phyloP scores from a whole-genome alignment of 495 filamentous ascomycete genomes.

The Lepraria neglecta region DNA sequence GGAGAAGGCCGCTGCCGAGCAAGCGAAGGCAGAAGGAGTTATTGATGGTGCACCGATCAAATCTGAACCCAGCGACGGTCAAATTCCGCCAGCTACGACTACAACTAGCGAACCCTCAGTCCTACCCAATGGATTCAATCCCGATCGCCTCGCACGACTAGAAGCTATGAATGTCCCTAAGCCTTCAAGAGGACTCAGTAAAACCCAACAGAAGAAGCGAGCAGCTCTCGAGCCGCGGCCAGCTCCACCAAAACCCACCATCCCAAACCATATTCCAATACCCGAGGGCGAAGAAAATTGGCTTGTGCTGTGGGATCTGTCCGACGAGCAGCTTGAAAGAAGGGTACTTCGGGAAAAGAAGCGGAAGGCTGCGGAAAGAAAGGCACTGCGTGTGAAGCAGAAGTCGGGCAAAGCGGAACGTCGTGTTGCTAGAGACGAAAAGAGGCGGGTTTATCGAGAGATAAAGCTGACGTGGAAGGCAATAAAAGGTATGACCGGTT shows the following conservation, averaged over 20 bases:
- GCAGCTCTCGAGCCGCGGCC: slow-evolving; percentile 26
- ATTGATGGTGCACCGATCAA: neutral
- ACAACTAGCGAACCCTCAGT: neutral
- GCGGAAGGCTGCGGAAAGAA: slow-evolving; percentile 28
- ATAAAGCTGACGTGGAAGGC: slow-evolving; percentile 28
- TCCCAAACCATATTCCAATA: slow-evolving; percentile 30
- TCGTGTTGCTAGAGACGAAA: slow-evolving; percentile 29
- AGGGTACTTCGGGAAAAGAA: slow-evolving; percentile 28
- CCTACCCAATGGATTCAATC: slow-evolving; percentile 12
- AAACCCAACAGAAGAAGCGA: slow-evolving; percentile 39
- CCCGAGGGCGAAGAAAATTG: slow-evolving; percentile 35
- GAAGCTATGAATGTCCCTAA: slow-evolving; percentile 3
- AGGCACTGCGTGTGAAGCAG: slow-evolving; percentile 29
- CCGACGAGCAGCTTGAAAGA: slow-evolving; percentile 29
- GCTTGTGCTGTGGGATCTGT: slow-evolving; percentile 34
- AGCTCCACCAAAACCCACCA: slow-evolving; percentile 30
- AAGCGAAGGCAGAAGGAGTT: slow-evolving; percentile 15
- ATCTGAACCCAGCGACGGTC: neutral
- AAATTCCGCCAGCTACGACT: neutral
- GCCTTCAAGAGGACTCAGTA: slow-evolving; percentile 34
- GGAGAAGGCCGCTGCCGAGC: slow-evolving; percentile 19
- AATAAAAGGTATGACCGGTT: slow-evolving; percentile 24
- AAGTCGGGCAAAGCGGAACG: slow-evolving; percentile 30
- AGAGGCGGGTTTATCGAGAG: slow-evolving; percentile 28
- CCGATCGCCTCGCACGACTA: slow-evolving; percentile 16